Conservation (phyloP, 768 basidiomycete species). For the Mycena polygramma region DNA sequence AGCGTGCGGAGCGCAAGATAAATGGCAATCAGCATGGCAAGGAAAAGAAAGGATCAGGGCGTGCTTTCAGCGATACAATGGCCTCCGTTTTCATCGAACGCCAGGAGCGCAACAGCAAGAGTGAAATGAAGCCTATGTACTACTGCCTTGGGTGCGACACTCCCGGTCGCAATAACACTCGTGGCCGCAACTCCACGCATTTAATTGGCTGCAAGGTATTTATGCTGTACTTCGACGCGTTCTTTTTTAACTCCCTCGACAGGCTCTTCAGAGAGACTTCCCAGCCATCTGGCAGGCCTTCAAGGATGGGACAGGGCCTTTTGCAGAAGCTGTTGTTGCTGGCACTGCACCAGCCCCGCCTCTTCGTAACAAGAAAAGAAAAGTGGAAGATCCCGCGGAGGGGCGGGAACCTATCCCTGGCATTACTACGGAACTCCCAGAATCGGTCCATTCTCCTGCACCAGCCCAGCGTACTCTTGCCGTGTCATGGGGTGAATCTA, state of each 20-base stretch:
- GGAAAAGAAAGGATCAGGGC: background rate
- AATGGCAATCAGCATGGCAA: no score
- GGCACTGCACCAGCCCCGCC: slow-evolving; percentile 1
- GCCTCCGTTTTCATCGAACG: background rate
- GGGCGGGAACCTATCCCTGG: slow-evolving; percentile 11
- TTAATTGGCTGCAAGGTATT: background rate
- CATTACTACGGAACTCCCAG: background rate
- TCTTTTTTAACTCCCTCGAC: background rate
- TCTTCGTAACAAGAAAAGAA: slow-evolving; percentile 16
- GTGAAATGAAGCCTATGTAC: no score
- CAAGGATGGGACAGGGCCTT: background rate
- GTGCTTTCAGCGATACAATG: background rate
- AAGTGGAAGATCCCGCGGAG: slow-evolving; percentile 7
- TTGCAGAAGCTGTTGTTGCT: background rate
- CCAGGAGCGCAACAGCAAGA: background rate
- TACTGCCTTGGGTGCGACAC: background rate
- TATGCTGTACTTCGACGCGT: no score
- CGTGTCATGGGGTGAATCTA: background rate
- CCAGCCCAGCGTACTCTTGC: background rate
- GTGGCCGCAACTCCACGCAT: background rate
- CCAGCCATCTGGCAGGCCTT: background rate
- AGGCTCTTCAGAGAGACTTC: slow-evolving; percentile 20
- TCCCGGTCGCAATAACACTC: background rate
- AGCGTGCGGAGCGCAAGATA: no score
- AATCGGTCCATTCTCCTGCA: background rate